Evolutionary conservation across 257 asterid species (phyloP).

Genomic region (Osmanthus fragrans): DNA sequence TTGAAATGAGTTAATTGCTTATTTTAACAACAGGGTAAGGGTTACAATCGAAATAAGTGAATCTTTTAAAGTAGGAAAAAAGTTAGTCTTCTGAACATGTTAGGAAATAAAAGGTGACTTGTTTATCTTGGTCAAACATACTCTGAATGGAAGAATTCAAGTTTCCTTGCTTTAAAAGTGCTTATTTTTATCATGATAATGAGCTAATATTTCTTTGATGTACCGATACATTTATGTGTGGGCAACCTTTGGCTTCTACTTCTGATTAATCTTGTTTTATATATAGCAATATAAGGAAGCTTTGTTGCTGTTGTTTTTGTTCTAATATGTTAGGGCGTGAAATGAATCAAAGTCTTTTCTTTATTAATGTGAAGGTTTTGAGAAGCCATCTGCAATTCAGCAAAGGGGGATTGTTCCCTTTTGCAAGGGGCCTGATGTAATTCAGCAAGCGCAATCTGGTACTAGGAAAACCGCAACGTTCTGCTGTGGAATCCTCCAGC

Average conservation of each 20-base stretch:
- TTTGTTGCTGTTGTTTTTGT: neutral
- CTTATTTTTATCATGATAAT: neutral
- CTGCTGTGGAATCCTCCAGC: conserved; percentile 62
- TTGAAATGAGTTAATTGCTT: neutral
- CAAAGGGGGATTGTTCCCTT: conserved; percentile 65
- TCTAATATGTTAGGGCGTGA: neutral
- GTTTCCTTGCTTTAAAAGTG: neutral
- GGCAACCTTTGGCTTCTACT: neutral
- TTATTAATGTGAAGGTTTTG: conserved; percentile 43
- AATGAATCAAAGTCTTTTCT: conserved; percentile 1
- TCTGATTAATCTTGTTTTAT: neutral
- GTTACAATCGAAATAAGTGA: neutral
- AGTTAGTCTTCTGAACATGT: neutral
- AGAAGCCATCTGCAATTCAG: conserved; percentile 66
- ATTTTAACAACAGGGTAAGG: neutral
- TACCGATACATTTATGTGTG: neutral
- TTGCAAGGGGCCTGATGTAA: conserved; percentile 59
- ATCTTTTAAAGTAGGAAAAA: neutral
- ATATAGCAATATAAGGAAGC: neutral
- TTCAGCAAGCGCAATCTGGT: conserved; percentile 63
- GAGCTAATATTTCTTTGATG: neutral
- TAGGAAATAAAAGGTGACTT: neutral
- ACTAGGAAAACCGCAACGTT: conserved; percentile 64
- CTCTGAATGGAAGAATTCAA: neutral
- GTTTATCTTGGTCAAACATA: neutral